A percentile compares a stretch with the other conserved stretches of the same genome.
Conservation (phyloP, 169 alveolate genomes). For the Babesia gibsoni region DNA sequence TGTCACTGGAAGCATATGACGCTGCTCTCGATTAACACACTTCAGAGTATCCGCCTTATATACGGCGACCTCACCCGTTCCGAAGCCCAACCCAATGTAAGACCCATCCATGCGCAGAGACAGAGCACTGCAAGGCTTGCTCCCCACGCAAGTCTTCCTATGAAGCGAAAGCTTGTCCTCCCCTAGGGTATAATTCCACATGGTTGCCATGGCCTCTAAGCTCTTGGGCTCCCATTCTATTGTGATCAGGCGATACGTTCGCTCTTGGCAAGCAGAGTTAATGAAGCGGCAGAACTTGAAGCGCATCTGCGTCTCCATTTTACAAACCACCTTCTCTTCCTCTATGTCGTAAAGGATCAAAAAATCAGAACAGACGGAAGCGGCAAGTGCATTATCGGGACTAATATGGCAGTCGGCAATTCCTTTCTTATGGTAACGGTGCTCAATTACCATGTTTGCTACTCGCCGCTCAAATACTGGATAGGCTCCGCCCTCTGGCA, state of each 20-base stretch:
- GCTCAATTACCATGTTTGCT: slow-evolving; percentile 12
- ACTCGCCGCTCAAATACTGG: neutral
- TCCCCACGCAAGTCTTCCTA: slow-evolving; percentile 6
- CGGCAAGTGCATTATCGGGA: slow-evolving; percentile 15
- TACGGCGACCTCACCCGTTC: slow-evolving; percentile 52
- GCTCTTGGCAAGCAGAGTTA: neutral
- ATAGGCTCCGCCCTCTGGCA: neutral
- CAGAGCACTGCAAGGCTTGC: neutral
- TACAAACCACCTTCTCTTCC: slow-evolving; percentile 2
- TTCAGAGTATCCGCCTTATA: slow-evolving; percentile 12
- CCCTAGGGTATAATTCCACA: slow-evolving; percentile 21
- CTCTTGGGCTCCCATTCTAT: slow-evolving; percentile 17
- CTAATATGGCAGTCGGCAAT: slow-evolving; percentile 46
- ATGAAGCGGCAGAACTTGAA: slow-evolving; percentile 44
- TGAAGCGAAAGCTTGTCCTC: neutral
- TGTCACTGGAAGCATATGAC: slow-evolving; percentile 61
- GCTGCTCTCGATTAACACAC: slow-evolving; percentile 10
- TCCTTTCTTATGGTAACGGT: slow-evolving; percentile 35
- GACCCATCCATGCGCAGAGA: neutral
- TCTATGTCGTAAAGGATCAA: slow-evolving; percentile 8
- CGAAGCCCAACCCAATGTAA: slow-evolving; percentile 51
- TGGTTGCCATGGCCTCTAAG: neutral
- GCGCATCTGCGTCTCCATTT: neutral
- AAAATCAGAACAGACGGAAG: slow-evolving; percentile 33
- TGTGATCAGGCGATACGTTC: slow-evolving; percentile 11